Evolutionary conservation across 2,329 filamentous ascomycete species (phyloP).

Genomic region (Pleurostoma richardsiae): DNA sequence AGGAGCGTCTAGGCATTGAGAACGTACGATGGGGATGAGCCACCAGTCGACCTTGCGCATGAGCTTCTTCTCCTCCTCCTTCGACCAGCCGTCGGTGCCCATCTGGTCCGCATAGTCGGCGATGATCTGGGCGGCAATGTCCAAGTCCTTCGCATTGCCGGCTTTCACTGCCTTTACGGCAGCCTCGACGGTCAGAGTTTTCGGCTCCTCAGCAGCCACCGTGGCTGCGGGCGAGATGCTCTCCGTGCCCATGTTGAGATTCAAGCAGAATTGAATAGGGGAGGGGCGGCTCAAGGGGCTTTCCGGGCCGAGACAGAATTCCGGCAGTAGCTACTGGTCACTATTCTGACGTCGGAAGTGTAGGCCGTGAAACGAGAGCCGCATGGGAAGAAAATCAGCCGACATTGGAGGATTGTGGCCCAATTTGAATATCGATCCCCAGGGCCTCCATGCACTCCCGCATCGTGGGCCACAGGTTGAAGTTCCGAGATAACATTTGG

Average conservation of each 20-base stretch:
- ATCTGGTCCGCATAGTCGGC: slow-evolving; percentile 14
- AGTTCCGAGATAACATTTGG: no score
- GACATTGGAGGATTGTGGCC: no score
- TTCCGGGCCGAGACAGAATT: no score
- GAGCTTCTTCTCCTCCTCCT: slow-evolving; percentile 11
- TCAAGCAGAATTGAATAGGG: background rate
- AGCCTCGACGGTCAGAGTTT: slow-evolving; percentile 11
- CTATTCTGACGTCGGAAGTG: no score
- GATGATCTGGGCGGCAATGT: slow-evolving; percentile 18
- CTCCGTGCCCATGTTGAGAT: background rate
- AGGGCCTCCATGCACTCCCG: no score
- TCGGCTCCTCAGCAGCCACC: slow-evolving; percentile 27
- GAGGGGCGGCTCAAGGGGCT: background rate
- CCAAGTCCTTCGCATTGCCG: slow-evolving; percentile 15
- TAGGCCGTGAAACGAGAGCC: no score
- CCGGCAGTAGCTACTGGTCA: no score
- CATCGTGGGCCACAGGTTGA: no score
- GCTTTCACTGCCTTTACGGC: slow-evolving; percentile 18
- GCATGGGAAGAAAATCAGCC: no score
- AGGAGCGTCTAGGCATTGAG: background rate
- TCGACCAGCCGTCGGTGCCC: slow-evolving; percentile 7
- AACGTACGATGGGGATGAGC: slow-evolving; percentile 44
- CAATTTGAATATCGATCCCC: no score
- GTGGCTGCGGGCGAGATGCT: background rate
- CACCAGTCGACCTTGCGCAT: slow-evolving; percentile 37